Evolutionary conservation across 1,139 yeast genomes (phyloP).

Genomic region (Yamadazyma oceani): DNA sequence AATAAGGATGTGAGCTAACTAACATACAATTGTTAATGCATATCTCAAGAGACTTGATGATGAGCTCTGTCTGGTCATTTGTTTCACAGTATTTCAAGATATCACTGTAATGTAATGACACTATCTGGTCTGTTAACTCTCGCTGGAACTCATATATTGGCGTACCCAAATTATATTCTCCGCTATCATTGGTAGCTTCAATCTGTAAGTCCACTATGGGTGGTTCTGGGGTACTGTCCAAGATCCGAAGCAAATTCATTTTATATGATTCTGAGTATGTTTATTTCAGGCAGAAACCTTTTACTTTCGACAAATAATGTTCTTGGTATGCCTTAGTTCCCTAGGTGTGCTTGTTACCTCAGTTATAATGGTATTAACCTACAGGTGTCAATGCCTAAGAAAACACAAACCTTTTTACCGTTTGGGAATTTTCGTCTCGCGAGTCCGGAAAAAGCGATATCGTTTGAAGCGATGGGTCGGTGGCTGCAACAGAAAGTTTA

Average conservation of each 20-base stretch:
- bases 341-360: no score
- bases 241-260: slow-evolving; percentile 75
- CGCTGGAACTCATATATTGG: slow-evolving; percentile 88
- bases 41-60: slow-evolving; percentile 67
- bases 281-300: no score
- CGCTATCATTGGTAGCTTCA: slow-evolving; percentile 42
- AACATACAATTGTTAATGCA: slow-evolving; percentile 73
- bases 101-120: slow-evolving; percentile 87
- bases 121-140: slow-evolving; percentile 89
- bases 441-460: no score
- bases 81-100: slow-evolving; percentile 85
- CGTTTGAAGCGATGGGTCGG: no score
- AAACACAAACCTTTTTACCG: no score
- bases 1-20: slow-evolving; percentile 86
- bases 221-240: slow-evolving; percentile 87
- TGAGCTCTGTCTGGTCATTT: slow-evolving; percentile 53
- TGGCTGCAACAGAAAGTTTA: not conserved
- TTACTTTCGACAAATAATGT: no score
- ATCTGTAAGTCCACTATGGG: slow-evolving; percentile 59
- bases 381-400: no score
- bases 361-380: no score
- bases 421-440: no score
- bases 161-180: slow-evolving; percentile 80
- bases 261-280: no score
- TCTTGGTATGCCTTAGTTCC: no score